These are phyloP conservation scores for Xerocomus potaroensis DNA, from an alignment of 768 basidiomycete genomes.

Conservation along the genomic window DNA sequence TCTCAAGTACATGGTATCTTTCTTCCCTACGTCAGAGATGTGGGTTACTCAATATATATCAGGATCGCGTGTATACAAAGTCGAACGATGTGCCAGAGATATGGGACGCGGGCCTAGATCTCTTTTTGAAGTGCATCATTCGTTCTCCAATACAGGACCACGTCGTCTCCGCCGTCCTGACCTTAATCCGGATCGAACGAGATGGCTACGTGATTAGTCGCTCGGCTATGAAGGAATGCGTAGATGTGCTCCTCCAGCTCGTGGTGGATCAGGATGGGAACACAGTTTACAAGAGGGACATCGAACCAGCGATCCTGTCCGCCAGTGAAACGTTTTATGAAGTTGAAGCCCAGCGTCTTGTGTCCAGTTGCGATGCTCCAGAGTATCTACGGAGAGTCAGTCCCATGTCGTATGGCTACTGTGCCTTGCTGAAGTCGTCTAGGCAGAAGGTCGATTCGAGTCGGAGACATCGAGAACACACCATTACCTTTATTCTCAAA, in stretches of 20 bases:
- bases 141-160: constrained; percentile 78
- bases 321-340: constrained; percentile 80
- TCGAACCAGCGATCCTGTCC: constrained; percentile 77
- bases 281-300: constrained; percentile 75
- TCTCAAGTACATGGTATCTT: constrained; percentile 89
- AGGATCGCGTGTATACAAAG: constrained; percentile 91
- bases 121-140: constrained; percentile 83
- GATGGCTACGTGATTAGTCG: constrained; percentile 88
- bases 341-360: constrained; percentile 63
- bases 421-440: constrained; percentile 14
- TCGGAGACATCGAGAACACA: constrained; percentile 82
- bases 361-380: constrained; percentile 73
- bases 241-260: constrained; percentile 78
- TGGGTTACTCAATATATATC: constrained; percentile 14
- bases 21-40: not conserved
- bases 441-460: constrained; percentile 79
- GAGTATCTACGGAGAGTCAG: constrained; percentile 78
- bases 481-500: constrained; percentile 80
- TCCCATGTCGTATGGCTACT: constrained; percentile 8
- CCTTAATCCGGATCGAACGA: constrained; percentile 86
- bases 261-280: constrained; percentile 43
- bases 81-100: constrained; percentile 73
- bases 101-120: constrained; percentile 72
- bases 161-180: constrained; percentile 75
- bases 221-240: constrained; percentile 85